Evolutionary conservation across 805 yeast species (phyloP).

Genomic region (Osmozyma mogii): DNA sequence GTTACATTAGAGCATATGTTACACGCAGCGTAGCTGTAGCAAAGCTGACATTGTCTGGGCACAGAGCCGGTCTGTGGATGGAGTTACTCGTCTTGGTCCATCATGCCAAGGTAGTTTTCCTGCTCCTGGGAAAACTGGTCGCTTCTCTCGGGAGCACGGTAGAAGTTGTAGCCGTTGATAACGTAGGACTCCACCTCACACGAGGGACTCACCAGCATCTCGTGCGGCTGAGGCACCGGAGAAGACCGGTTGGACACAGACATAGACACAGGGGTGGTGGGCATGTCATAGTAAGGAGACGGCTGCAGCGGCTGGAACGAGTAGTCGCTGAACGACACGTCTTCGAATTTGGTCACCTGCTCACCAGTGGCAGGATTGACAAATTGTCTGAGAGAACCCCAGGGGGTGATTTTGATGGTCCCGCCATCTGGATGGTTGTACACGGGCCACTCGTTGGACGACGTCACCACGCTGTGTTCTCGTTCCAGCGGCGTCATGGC

Average conservation of each 20-base stretch:
- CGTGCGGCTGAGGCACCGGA: background rate
- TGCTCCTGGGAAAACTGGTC: background rate
- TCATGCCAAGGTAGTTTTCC: background rate
- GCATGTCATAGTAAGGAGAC: constrained; percentile 11
- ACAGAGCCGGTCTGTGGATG: too few relatives aligned
- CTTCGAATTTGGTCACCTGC: constrained; percentile 41
- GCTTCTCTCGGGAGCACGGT: too few relatives aligned
- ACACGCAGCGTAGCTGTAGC: too few relatives aligned
- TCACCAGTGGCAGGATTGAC: constrained; percentile 37
- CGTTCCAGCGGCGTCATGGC: too few relatives aligned
- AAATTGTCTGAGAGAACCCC: constrained; percentile 49
- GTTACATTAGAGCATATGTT: too few relatives aligned
- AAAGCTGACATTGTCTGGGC: too few relatives aligned
- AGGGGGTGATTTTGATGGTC: constrained; percentile 50
- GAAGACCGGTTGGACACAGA: constrained; percentile 4
- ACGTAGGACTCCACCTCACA: background rate
- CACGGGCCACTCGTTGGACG: constrained; percentile 43
- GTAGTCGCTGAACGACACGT: constrained; percentile 19
- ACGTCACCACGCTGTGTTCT: too few relatives aligned
- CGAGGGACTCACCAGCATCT: too few relatives aligned
- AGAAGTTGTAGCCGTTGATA: background rate
- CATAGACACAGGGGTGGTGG: constrained; percentile 14
- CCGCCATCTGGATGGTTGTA: constrained; percentile 60
- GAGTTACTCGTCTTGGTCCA: background rate
- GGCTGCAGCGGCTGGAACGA: constrained; percentile 10